phyloP scores from a whole-genome alignment of 768 basidiomycete genomes.

The Lepiota venenata region DNA sequence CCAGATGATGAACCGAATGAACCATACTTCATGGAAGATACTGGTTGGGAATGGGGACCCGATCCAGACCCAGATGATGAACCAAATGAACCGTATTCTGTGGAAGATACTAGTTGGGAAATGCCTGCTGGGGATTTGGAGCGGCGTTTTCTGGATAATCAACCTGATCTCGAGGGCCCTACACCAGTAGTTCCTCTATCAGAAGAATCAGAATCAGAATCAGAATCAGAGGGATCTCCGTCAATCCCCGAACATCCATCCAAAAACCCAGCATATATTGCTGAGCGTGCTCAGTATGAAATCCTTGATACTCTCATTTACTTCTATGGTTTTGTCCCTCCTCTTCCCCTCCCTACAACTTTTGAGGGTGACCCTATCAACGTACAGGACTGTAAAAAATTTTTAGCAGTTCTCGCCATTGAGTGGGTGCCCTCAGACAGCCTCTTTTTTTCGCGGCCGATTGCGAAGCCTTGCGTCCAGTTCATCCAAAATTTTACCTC shows the following conservation, averaged over 20 bases:
- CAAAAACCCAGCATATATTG: no score
- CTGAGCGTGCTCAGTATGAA: neutral
- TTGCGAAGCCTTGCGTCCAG: neutral
- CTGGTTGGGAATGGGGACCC: neutral
- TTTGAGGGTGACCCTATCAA: no score
- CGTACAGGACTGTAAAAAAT: neutral
- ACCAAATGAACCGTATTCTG: neutral
- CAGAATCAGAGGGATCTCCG: no score
- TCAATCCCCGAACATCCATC: neutral
- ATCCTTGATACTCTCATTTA: neutral
- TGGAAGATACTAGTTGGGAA: no score
- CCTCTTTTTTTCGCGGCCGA: neutral
- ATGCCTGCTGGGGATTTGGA: no score
- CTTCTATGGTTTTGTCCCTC: neutral
- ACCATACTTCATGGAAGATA: no score
- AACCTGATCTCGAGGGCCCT: no score
- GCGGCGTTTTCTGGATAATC: no score
- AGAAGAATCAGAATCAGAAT: no score
- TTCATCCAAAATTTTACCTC: neutral
- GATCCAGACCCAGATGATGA: neutral
- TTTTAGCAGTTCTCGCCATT: neutral
- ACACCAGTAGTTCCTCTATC: no score
- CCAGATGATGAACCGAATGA: no score
- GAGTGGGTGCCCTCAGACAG: neutral
- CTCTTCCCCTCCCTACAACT: neutral